Evolutionary conservation across 2,329 filamentous ascomycete species (phyloP), one percentile per base, ranked within the genome.

Genomic region (Westerdykella ornata): DNA sequence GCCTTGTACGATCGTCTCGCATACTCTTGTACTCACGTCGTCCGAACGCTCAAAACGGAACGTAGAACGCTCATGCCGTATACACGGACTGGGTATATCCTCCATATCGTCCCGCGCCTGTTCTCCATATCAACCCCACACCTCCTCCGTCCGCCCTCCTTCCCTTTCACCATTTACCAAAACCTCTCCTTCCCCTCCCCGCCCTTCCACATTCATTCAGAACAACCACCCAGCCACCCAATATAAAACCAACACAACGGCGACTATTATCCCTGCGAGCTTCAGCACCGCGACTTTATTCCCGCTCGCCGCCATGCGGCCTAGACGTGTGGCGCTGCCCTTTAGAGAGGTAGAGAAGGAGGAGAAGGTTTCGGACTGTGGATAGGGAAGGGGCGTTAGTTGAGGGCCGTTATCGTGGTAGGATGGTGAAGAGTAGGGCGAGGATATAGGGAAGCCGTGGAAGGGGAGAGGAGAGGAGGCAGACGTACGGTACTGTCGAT

Each of bases 261-360:
- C 88, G 33, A 90, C 76, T 17, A 94, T 75, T 30, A 96, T 94
- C 17, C 79, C 90, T 0, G 88, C 81, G 37, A 98, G 73, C 67
- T 96, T 96, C 46, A 98, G 68, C 30, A 97, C 83, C 13, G 92
- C 90, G 31, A 95, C 78, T 57, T 88, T 90, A 68, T 96, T 94
- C 38, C 92, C 92, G 40, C 82, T 81, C 38, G 83, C 82, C 35
- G 92, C 92, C 88, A 97, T 97, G 47, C 88, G 81, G 16, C 84
- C 87, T 35, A 98, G 70, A 11, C 92, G 79, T 37, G 77, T 75
- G 11, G 88, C 88, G 50, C 85, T 94, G 33, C 88, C 88, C 63
- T 88, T 90, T 46, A 98, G 72, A 49, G 82, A 83, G 12, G 83
- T 82, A 28, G 80, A 77, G 77, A 98, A 88, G 56, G 81, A 84